Conservation (phyloP, 139 green algal species). For the Astrephomene gubernaculifera region DNA sequence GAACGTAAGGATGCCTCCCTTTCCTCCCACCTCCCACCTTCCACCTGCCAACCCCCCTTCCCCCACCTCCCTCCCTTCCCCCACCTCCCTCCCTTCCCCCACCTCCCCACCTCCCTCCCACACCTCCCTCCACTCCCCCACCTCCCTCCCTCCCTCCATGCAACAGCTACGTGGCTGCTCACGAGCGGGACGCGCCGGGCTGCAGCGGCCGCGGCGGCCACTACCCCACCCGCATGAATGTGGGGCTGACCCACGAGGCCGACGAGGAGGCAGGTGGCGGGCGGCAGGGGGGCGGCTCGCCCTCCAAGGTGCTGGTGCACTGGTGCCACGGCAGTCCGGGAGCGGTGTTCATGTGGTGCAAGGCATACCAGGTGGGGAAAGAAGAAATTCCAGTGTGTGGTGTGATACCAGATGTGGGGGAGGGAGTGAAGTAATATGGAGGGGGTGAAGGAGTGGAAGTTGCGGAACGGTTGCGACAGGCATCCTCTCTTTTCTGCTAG, state of each 20-base stretch:
- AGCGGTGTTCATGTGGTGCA: constrained; percentile 51
- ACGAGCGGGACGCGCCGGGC: constrained; percentile 33
- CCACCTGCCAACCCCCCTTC: too few species aligned
- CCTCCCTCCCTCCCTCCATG: not conserved
- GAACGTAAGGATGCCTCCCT: too few species aligned
- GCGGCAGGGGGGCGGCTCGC: not conserved
- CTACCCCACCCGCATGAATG: constrained; percentile 47
- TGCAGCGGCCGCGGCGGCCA: constrained; percentile 23
- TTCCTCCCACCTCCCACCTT: too few species aligned
- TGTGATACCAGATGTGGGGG: too few species aligned
- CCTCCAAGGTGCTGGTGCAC: constrained; percentile 42
- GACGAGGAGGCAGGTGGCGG: not conserved
- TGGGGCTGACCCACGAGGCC: not conserved
- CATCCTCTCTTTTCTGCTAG: too few species aligned
- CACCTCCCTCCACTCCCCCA: too few species aligned
- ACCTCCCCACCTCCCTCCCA: not conserved
- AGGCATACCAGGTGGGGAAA: constrained; percentile 48
- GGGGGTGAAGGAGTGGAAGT: not conserved
- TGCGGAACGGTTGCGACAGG: too few species aligned
- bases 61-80: not conserved
- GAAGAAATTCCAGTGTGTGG: too few species aligned
- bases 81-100: not conserved
- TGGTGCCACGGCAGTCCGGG: constrained; percentile 67
- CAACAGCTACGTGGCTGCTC: constrained; percentile 23
- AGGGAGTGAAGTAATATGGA: not conserved